These are phyloP conservation scores for Epichloe coenophiala DNA, from an alignment of 2,329 filamentous ascomycete species.

Conservation along the genomic window DNA sequence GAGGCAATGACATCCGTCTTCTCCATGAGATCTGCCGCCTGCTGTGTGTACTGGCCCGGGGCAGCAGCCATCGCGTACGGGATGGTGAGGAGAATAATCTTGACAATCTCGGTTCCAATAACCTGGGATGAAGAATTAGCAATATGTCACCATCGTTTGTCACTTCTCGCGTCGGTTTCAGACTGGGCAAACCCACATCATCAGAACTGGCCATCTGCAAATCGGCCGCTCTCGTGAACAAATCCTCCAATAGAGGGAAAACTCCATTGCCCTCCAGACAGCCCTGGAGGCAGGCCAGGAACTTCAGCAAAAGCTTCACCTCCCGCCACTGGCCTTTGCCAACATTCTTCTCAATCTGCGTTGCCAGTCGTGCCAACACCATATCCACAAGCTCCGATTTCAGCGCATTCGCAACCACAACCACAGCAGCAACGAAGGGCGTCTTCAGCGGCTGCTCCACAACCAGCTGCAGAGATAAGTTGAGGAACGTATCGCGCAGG, in stretches of 20 bases:
- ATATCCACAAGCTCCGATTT: slow-evolving; percentile 63
- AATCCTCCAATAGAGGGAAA: slow-evolving; percentile 71
- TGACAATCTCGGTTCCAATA: slow-evolving; percentile 75
- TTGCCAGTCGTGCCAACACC: slow-evolving; percentile 50
- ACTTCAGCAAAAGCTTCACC: slow-evolving; percentile 87
- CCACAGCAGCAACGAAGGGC: slow-evolving; percentile 79
- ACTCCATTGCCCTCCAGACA: slow-evolving; percentile 73
- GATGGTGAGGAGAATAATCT: slow-evolving; percentile 89
- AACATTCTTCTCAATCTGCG: slow-evolving; percentile 53
- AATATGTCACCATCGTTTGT: no score
- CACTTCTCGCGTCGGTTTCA: neutral
- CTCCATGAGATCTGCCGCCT: slow-evolving; percentile 68
- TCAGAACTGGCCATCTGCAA: slow-evolving; percentile 86
- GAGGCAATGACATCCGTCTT: slow-evolving; percentile 92
- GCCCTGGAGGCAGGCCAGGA: slow-evolving; percentile 74
- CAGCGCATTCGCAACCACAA: slow-evolving; percentile 65
- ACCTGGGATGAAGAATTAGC: slow-evolving; percentile 26
- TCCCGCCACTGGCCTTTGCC: slow-evolving; percentile 70
- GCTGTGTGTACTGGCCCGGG: slow-evolving; percentile 55
- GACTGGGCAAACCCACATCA: slow-evolving; percentile 50
- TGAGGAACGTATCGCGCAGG: slow-evolving; percentile 57
- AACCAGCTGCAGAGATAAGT: slow-evolving; percentile 61
- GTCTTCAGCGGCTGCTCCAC: slow-evolving; percentile 94
- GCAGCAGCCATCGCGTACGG: slow-evolving; percentile 75
- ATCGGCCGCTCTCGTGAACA: slow-evolving; percentile 86